Base-by-base conservation (phyloP, 1,284 basidiomycete species). In the Cystobasidiaceae sp. region DNA sequence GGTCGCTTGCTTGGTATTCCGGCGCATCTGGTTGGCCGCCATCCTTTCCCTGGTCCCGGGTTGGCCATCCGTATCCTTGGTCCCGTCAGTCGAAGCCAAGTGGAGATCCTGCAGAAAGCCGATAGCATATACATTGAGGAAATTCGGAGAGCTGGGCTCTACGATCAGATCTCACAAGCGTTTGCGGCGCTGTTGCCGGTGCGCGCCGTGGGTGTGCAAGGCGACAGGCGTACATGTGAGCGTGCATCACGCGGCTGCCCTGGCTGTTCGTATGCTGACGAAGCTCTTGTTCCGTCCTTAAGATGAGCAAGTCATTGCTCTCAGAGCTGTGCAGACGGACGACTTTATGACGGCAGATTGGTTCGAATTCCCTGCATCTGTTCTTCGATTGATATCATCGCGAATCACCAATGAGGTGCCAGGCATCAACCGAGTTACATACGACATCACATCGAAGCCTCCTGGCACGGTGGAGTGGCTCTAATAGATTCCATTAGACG, bases 11-110 rank as follows among this genome's bases (percentile, higher is more conserved):
- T 99, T 60, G 83, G 84, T 67, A 99, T 99, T 72, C 94, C 96
- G 30, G 86, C 86, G 4, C 90, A 90, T 70, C 84, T 98, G 45
- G 94, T 98, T 30, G 90, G 92, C 70, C 86, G 96, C 6, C 96
- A 99, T 78, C 96, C 96, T n/a, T 98, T 98, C 86, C 96, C 96
- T 21, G 96, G 94, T 1, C 96, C 96, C 2, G 96, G 94, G 59
- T 86, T 98, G 48, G 94, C 96, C n/a, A 98, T 98, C 75, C 91
- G 96, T 44, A 98, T 99, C 70, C 84, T 99, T 23, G 96, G 96
- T 1, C 88, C 90, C 45, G 90, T 99, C 64, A 97, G 86, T 21
- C 85, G 88, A 52, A 88, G 89, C 43, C 96, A 99, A 79, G 93
- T 99, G 69, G 82, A 85, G 73, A 90, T 96, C 70, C 82, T 96